Conservation (phyloP, 768 basidiomycete species). For the Mycena crocata region DNA sequence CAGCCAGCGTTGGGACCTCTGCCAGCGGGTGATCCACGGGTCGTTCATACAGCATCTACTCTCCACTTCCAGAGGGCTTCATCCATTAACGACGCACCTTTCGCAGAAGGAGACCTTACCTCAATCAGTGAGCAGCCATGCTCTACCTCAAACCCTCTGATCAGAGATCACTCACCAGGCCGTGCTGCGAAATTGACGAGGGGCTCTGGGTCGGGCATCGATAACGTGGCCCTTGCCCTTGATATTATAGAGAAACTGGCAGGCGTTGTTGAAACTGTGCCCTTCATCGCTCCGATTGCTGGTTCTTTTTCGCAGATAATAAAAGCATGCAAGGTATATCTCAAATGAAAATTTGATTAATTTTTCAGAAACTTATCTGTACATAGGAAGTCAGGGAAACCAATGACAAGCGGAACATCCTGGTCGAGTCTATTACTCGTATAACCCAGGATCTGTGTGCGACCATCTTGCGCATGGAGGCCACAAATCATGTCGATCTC, state of each 20-base stretch:
- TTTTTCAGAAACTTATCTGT: neutral
- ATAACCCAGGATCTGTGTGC: slow-evolving; percentile 3
- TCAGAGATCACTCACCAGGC: neutral
- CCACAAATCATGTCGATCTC: neutral
- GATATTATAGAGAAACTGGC: neutral
- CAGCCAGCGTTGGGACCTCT: no score
- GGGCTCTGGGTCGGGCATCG: neutral
- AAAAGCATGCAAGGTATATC: neutral
- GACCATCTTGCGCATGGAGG: slow-evolving; percentile 7
- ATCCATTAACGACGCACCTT: no score
- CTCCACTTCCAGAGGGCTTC: no score
- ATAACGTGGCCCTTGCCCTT: neutral
- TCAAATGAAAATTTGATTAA: neutral
- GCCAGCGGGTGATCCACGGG: no score
- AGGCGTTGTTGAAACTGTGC: neutral
- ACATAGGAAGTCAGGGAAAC: slow-evolving; percentile 5
- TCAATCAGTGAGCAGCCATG: no score
- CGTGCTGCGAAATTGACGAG: neutral
- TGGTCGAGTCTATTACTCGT: neutral
- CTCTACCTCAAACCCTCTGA: no score
- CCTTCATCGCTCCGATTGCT: slow-evolving; percentile 1
- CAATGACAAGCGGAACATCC: slow-evolving; percentile 4
- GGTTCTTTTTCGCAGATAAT: neutral
- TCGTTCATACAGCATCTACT: no score
- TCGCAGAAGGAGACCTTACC: no score